Percentiles rank a stretch among this genome's conserved stretches.
Conservation (phyloP, 306 rosid species). For the Gastrolobium villosum region DNA sequence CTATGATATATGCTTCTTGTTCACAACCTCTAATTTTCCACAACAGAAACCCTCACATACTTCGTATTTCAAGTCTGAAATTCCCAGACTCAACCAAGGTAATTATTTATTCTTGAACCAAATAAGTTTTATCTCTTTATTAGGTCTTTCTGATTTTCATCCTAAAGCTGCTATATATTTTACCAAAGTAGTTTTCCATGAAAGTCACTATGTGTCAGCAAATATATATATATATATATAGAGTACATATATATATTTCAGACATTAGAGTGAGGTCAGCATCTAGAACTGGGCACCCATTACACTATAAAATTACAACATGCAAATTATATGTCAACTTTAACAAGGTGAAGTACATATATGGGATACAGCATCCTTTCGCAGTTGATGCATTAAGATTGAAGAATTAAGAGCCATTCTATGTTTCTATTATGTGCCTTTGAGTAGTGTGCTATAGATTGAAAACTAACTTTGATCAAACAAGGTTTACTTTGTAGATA, state of each 20-base stretch:
- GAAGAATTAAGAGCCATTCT: neutral
- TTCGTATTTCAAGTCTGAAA: neutral
- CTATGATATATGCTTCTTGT: neutral
- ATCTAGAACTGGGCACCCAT: constrained; percentile 19
- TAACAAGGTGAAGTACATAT: neutral
- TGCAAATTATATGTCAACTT: constrained; percentile 32
- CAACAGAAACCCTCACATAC: constrained; percentile 10
- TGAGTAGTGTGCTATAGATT: constrained; percentile 4
- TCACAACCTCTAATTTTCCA: neutral
- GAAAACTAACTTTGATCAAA: constrained; percentile 17
- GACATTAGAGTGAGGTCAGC: constrained; percentile 32
- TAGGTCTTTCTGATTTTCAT: constrained; percentile 34
- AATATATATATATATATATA: neutral
- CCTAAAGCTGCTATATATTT: constrained; percentile 19
- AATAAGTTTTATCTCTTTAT: neutral
- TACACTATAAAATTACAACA: constrained; percentile 2
- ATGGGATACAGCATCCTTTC: neutral
- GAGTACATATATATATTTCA: constrained; percentile 23
- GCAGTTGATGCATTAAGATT: constrained; percentile 21
- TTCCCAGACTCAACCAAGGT: constrained; percentile 12
- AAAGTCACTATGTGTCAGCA: constrained; percentile 36
- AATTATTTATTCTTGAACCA: constrained; percentile 37
- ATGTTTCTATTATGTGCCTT: constrained; percentile 16
- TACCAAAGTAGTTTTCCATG: constrained; percentile 36
- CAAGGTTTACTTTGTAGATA: constrained; percentile 16